Percentiles rank a stretch among this genome's conserved stretches.
phyloP scores from a whole-genome alignment of 768 basidiomycete species.

The Hericium rajendrae region DNA sequence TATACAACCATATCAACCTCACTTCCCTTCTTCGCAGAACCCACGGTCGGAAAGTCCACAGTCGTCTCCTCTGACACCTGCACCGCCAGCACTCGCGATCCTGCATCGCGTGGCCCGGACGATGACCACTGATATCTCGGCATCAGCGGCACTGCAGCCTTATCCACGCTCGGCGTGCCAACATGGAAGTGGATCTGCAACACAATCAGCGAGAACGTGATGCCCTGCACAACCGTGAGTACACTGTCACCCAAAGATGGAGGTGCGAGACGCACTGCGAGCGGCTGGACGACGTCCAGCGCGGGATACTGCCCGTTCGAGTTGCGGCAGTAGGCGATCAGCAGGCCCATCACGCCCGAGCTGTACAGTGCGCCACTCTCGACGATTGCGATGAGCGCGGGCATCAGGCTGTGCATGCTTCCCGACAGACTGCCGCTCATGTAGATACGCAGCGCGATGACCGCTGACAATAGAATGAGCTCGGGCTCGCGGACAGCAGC shows the following conservation, averaged over 20 bases:
- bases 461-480: neutral
- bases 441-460: neutral
- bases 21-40: too few relatives aligned
- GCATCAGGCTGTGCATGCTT: neutral
- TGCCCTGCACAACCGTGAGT: neutral
- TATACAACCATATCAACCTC: too few relatives aligned
- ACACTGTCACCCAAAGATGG: neutral
- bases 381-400: neutral
- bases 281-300: neutral
- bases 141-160: neutral
- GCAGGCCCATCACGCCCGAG: neutral
- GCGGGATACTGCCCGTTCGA: neutral
- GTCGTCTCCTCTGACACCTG: neutral
- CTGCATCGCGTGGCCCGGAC: neutral
- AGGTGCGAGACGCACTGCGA: neutral
- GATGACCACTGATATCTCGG: neutral
- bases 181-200: neutral
- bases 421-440: neutral
- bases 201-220: neutral
- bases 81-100: neutral
- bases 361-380: neutral
- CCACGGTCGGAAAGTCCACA: neutral
- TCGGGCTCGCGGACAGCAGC: neutral
- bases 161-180: neutral
- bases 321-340: neutral